Base-by-base conservation (phyloP, 805 yeast genomes). In the Candida pseudoglaebosa region DNA sequence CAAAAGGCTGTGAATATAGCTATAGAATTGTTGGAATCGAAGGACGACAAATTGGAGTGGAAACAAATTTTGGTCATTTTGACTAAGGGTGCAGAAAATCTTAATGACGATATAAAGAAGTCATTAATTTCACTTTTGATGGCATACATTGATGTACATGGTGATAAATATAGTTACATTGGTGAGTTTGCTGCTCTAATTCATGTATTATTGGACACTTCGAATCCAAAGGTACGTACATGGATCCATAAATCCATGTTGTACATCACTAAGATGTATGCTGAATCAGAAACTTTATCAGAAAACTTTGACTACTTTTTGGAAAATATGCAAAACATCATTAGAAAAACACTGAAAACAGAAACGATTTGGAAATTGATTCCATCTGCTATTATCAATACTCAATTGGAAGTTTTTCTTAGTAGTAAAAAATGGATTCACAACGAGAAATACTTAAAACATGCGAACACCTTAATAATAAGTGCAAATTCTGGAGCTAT, bases 381-480 rank as follows among this genome's bases (percentile, higher is more conserved):
- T 4, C 73, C 82, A 3, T 48, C 52, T 6, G 47, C 69, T 5
- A 62, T 80, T 38, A 42, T 82, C 10, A 78, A 82, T 45, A 65
- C 91, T 0, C 86, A 84, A 43, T 52, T 83, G 21, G 89, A 84
- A 53, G 85, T 75, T 3, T 50, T 82, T 8, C 62, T 83, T 20
- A 63, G 64, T 1, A 57, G 56, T 31, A 47, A 55, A 5, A 48
- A 54, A 24, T 83, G 88, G 83, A 50, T 76, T 1, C 45, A 48
- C 10, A 46, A 68, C 19, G 56, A 50, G 2, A 41, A 43, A 0
- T 65, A 76, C n/a, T 50, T 85, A 46, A 65, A 70, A 29, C 75
- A 80, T 50, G 61, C 67, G 3, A 57, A 57, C 41, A 47, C 61
- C 28, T 43, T 76, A 1, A 49, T 78, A 12, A 41, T 69, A 28